Percentiles rank a stretch among this genome's conserved stretches.
Evolutionary conservation across 345 rosid species (phyloP).

Genomic region (Hevea brasiliensis): DNA sequence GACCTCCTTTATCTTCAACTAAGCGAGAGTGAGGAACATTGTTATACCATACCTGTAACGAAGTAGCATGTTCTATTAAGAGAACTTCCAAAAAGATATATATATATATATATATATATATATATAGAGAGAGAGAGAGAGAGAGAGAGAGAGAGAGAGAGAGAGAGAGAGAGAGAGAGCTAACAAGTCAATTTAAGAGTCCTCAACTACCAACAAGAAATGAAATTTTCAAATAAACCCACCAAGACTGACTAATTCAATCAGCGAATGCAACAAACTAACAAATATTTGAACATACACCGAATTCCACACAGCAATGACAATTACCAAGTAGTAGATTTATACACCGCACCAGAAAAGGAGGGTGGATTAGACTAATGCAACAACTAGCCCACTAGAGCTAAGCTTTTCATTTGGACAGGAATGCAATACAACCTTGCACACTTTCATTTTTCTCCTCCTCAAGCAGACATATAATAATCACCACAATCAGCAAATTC

Average conservation of each 20-base stretch:
- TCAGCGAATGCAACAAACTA: not conserved
- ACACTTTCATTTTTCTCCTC: not conserved
- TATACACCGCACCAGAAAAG: not conserved
- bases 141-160: not conserved
- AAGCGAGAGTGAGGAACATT: slow-evolving; percentile 86
- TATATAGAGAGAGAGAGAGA: too few species aligned
- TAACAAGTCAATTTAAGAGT: not conserved
- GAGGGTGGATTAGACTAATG: not conserved
- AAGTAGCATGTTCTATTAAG: slow-evolving; percentile 20
- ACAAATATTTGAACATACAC: not conserved
- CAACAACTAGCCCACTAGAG: not conserved
- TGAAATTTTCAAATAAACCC: not conserved
- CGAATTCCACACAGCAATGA: not conserved
- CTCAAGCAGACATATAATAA: not conserved
- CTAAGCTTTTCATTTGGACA: not conserved
- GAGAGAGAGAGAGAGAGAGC: not conserved
- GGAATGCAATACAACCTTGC: not conserved
- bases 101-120: too few species aligned
- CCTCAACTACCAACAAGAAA: not conserved
- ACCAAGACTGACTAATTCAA: not conserved
- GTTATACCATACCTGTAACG: slow-evolving; percentile 71
- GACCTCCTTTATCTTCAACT: slow-evolving; percentile 96
- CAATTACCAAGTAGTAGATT: not conserved
- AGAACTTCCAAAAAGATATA: not conserved
- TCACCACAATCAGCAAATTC: not conserved